These are phyloP conservation scores for Artemisia tridentata DNA, from an alignment of 129 eudicot genomes.

Conservation along the genomic window DNA sequence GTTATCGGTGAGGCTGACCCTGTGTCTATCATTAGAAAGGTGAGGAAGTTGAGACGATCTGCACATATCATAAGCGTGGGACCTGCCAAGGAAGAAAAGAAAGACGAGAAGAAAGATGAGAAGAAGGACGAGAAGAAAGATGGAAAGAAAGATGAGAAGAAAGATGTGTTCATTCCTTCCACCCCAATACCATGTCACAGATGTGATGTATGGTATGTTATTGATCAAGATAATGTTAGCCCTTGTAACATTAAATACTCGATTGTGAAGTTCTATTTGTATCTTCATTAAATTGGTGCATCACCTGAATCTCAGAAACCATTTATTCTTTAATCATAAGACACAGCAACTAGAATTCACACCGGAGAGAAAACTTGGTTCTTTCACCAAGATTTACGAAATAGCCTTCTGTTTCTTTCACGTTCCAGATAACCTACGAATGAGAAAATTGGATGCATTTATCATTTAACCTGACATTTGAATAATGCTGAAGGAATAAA, in stretches of 20 bases:
- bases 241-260: conserved; percentile 54
- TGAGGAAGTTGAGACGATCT: conserved; percentile 41
- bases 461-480: no score
- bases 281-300: no score
- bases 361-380: no score
- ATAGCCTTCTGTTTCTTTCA: no score
- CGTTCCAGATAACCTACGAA: no score
- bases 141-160: conserved; percentile 22
- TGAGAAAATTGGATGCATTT: no score
- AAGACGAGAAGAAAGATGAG: conserved; percentile 33
- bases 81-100: conserved; percentile 54
- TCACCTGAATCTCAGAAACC: no score
- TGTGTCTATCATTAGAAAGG: conserved; percentile 45
- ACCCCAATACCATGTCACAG: conserved; percentile 46
- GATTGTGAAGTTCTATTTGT: conserved; percentile 22
- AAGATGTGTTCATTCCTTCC: conserved; percentile 5
- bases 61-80: conserved; percentile 48
- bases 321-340: no score
- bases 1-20: conserved; percentile 67
- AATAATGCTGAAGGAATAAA: no score
- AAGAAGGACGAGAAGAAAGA: conserved; percentile 24
- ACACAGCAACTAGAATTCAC: no score
- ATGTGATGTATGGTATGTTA: conserved; percentile 47
- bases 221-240: conserved; percentile 32
- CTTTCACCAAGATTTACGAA: no score